Base-by-base conservation (phyloP, 495 filamentous ascomycete genomes). In the Hypoxylon subgilvum region DNA sequence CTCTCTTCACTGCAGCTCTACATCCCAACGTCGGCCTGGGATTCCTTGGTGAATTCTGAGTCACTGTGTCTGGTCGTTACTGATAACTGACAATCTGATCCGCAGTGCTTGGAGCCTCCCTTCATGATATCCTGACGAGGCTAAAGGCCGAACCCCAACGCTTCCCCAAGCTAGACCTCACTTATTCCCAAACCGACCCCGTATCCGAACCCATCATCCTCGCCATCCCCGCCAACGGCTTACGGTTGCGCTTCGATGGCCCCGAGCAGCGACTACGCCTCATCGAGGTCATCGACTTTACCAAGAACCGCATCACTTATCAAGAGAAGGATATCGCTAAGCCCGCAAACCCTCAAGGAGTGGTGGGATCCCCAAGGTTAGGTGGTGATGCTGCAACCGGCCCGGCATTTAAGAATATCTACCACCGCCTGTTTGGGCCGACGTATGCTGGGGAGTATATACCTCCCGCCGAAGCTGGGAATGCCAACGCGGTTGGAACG, bases 361-460 rank as follows among this genome's bases (percentile, higher is more conserved):
- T 70, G 12, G 79, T 83, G 14, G 66, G 69, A 17, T 66, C 69
- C 3, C 52, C 70, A 1, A 59, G 60, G 35, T 45, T 70, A 12
- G 45, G 72, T 3, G 72, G 58, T 21, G 72, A 77, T 44, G 51
- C 71, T 31, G 55, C 79, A 2, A 74, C 79, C 4, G 90, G 92
- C 3, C 94, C 94, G 4, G 85, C 82, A 25, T 97, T 97, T 69
- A 84, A 87, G 32, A 91, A 95, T 73, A 88, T 98, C 49, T 97
- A 97, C 72, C 89, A 94, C 45, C 86, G 88, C 41, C 79, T 96
- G 3, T 86, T 98, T 66, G 94, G 94, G 0, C 91, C 91, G 10
- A 92, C 93, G 0, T 96, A 92, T 67, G 86, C 89, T 2, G 94
- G 94, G 27, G 94, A 98, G 76, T 97, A 92, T 58, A 76, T 96